Evolutionary conservation across 345 rosid species (phyloP), one percentile per base, ranked within the genome.

Genomic region (Xanthoceras sorbifolium): DNA sequence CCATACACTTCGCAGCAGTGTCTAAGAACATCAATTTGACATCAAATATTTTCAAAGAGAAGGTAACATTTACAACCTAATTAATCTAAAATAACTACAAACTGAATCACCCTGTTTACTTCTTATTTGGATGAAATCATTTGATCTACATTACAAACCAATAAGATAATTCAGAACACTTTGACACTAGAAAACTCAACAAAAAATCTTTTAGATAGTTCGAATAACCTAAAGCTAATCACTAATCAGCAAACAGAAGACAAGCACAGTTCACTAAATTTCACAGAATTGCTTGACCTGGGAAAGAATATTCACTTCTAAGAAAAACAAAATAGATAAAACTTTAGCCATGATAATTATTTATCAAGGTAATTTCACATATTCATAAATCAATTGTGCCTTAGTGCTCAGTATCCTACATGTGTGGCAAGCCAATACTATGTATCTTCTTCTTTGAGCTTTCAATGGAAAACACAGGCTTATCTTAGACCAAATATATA

Each of bases 401-500:
- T 59, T 3, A 18, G 12, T 25, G 38, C 23, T 38, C 25, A 59
- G 18, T 72, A 14, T 46, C 29, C 26, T 44, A 29, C 20, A 44
- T 0, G 0, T 63, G 10, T 10, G 20, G 32, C 62, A 48, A 55
- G 20, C 55, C 17, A 50, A 18, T 22, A 44, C 26, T 64, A 14
- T 5, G 17, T 26, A 20, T 46, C 32, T 74, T 74, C 10, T 29
- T 32, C 62, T 12, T 3, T 22, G 48, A 15, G 29, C 25, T 10
- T 60, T 25, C 12, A 61, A 40, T 62, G 50, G 28, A 44, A 48
- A 75, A 59, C 5, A 70, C 9, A 26, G 63, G 69, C 48, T 72
- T 36, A 67, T 67, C 57, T 67, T 22, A 64, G 46, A 76, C 36
- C 17, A 67, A 62, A 54, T n/a, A n/a, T n/a, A n/a, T n/a, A n/a